Evolutionary conservation across 805 yeast genomes (phyloP).

Genomic region (Kurtzmaniella cleridarum): DNA sequence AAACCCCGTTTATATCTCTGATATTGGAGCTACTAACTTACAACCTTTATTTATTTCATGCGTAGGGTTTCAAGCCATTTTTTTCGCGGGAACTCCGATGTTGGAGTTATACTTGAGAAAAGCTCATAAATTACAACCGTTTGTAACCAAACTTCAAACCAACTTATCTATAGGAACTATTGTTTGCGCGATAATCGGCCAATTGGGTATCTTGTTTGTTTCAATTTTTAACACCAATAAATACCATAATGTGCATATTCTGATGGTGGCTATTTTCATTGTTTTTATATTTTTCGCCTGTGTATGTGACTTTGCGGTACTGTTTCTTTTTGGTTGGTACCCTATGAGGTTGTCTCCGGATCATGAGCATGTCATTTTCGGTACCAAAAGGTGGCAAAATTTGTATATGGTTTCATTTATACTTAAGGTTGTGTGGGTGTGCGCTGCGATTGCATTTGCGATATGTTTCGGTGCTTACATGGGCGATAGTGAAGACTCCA

Average conservation of each 20-base stretch:
- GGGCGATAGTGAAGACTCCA: slow-evolving; percentile 30
- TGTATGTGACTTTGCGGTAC: slow-evolving; percentile 29
- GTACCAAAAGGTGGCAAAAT: slow-evolving; percentile 29
- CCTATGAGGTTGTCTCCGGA: slow-evolving; percentile 33
- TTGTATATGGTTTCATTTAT: slow-evolving; percentile 44
- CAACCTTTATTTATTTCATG: slow-evolving; percentile 82
- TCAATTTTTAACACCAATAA: slow-evolving; percentile 63
- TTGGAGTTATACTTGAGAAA: slow-evolving; percentile 61
- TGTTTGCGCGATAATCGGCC: slow-evolving; percentile 51
- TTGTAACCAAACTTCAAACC: slow-evolving; percentile 39
- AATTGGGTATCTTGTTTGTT: slow-evolving; percentile 69
- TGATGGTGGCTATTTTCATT: slow-evolving; percentile 73
- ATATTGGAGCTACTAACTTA: slow-evolving; percentile 81
- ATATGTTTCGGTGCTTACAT: slow-evolving; percentile 53
- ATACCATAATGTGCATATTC: slow-evolving; percentile 53
- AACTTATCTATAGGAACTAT: slow-evolving; percentile 37
- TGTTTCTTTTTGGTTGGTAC: slow-evolving; percentile 34
- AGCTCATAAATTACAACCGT: slow-evolving; percentile 50
- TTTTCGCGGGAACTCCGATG: slow-evolving; percentile 58
- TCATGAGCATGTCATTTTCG: slow-evolving; percentile 36
- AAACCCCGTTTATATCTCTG: slow-evolving; percentile 67
- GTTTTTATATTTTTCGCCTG: slow-evolving; percentile 54
- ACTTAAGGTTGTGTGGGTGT: slow-evolving; percentile 60
- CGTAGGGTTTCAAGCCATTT: slow-evolving; percentile 70
- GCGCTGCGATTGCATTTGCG: slow-evolving; percentile 62